Base-by-base conservation (phyloP, 169 alveolate genomes). In the Plasmodium relictum region DNA sequence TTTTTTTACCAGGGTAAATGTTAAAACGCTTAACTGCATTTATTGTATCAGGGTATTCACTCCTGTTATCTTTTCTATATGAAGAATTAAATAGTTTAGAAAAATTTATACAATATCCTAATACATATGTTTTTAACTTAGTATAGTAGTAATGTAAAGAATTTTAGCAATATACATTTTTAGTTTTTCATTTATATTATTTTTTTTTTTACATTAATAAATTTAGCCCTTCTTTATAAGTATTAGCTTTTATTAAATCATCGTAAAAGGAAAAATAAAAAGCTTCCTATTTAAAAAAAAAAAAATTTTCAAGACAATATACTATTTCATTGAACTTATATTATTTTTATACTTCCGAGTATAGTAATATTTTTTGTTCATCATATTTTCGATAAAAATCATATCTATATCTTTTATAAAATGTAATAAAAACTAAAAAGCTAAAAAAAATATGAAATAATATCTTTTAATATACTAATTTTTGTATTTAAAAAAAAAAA, bases 251-350 rank as follows among this genome's bases (percentile, higher is more conserved):
- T 22, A 80, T 59, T 24, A 80, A 48, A 48, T 80, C 90, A 24
- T 80, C 71, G 22, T 44, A 80, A 16, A 80, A 80, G 24, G 90
- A 80, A n/a, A 80, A 80, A 26, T 80, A 80, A 80, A 80, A 80
- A 6, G 80, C 6, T 66, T 80, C 90, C 90, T 80, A 62, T 7
- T 39, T 50, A 61, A 7, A 66, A 9, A 16, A 9, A 16, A n/a
- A 12, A 18, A 62, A 16, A n/a, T 10, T 22, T 24, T 5, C 37
- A 54, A 26, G 12, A 20, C 20, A 48, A 6, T 16, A 44, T n/a
- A n/a, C 7, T 0, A 10, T 26, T 20, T 59, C 18, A 61, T 22
- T 39, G 24, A 24, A 37, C 52, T n/a, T 37, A 37, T 37, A 22
- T 14, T 26, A 9, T 37, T 9, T 12, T 45, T 24, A 44, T 66